phyloP scores from a whole-genome alignment of 371 early-diverging fungal species.

The Lichtheimia hyalospora region DNA sequence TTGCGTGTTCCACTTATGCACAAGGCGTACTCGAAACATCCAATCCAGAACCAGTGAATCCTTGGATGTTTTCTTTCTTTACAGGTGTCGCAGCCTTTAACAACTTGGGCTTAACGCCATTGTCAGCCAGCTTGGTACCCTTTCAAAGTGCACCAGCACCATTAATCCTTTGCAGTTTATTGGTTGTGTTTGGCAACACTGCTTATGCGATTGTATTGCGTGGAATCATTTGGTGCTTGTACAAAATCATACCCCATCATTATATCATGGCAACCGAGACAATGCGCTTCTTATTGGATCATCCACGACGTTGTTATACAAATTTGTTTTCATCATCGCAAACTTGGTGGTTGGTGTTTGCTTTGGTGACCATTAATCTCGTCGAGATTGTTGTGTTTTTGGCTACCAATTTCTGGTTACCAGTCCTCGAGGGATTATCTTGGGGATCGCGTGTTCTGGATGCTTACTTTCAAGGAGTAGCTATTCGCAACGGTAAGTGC shows the following conservation, averaged over 20 bases:
- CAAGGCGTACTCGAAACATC: conserved; percentile 18
- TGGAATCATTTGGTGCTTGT: conserved; percentile 18
- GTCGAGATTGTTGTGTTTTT: conserved; percentile 32
- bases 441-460: conserved; percentile 35
- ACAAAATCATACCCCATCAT: conserved; percentile 26
- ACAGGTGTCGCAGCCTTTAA: conserved; percentile 13
- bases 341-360: conserved; percentile 20
- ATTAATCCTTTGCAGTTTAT: conserved; percentile 6
- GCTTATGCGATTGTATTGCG: conserved; percentile 19
- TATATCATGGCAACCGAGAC: conserved; percentile 11
- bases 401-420: conserved; percentile 36
- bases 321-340: conserved; percentile 15
- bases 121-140: conserved; percentile 14
- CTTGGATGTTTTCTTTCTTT: conserved; percentile 22
- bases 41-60: conserved; percentile 15
- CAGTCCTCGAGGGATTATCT: conserved; percentile 28
- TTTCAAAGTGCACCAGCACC: conserved; percentile 16
- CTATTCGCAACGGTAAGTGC: conserved; percentile 37
- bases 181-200: conserved; percentile 16
- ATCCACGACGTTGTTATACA: conserved; percentile 24
- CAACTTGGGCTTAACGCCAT: conserved; percentile 13
- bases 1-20: conserved; percentile 30
- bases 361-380: conserved; percentile 20
- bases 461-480: conserved; percentile 40
- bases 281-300: conserved; percentile 16